Percentiles rank a stretch among this genome's conserved stretches.
Evolutionary conservation across 1,284 basidiomycete species (phyloP).

Genomic region (Cryptococcus hybrid): DNA sequence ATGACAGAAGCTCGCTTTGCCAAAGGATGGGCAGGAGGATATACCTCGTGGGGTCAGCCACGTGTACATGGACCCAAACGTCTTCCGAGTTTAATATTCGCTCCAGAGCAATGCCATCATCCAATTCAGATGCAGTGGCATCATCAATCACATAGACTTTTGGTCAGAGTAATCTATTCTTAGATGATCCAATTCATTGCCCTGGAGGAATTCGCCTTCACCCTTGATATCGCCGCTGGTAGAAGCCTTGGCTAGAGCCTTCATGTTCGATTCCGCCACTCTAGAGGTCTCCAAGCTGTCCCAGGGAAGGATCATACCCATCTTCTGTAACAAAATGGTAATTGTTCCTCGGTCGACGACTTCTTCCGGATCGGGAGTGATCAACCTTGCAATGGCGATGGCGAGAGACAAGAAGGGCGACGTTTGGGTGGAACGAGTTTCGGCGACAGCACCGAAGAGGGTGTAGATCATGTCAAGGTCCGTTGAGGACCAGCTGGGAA

Average conservation of each 20-base stretch:
- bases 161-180: constrained; percentile 82
- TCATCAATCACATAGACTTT: constrained; percentile 90
- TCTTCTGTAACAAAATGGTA: constrained; percentile 58
- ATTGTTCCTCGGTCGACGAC: constrained; percentile 52
- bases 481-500: constrained; percentile 55
- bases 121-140: constrained; percentile 75
- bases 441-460: constrained; percentile 62
- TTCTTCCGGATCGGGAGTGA: constrained; percentile 51
- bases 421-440: constrained; percentile 60
- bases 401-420: constrained; percentile 62
- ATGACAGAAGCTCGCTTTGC: constrained; percentile 59
- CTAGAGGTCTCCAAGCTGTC: constrained; percentile 52
- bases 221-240: constrained; percentile 6
- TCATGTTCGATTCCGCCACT: constrained; percentile 21
- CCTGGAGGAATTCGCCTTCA: constrained; percentile 46
- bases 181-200: constrained; percentile 26
- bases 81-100: constrained; percentile 58
- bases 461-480: constrained; percentile 68
- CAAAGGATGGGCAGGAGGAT: constrained; percentile 67
- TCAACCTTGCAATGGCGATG: constrained; percentile 62
- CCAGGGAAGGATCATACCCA: constrained; percentile 73
- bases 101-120: constrained; percentile 90
- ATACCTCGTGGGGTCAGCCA: constrained; percentile 86
- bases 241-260: constrained; percentile 26
- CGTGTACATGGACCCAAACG: constrained; percentile 85